phyloP scores from a whole-genome alignment of 805 yeast genomes.

The Yarrowia osloensis region DNA sequence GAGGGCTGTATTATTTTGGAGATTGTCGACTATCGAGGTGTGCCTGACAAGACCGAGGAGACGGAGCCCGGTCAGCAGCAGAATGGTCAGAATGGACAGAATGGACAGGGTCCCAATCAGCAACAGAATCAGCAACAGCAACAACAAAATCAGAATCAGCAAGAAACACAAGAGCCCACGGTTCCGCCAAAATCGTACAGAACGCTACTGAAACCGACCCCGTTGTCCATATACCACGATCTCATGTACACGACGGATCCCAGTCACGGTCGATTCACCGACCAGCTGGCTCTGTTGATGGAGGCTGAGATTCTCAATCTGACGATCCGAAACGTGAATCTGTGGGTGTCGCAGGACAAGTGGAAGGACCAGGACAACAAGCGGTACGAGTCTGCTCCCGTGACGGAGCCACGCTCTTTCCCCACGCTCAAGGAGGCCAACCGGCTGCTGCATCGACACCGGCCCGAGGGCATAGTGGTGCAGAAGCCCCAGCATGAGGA shows the following conservation, averaged over 20 bases:
- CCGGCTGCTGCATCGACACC: slow-evolving; percentile 35
- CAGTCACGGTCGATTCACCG: slow-evolving; percentile 66
- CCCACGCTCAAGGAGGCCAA: slow-evolving; percentile 31
- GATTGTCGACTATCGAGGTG: slow-evolving; percentile 75
- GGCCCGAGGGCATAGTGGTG: slow-evolving; percentile 43
- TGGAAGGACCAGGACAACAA: not conserved
- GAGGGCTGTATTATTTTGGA: slow-evolving; percentile 89
- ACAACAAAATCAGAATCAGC: not conserved
- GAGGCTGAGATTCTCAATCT: slow-evolving; percentile 84
- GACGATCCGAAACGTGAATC: slow-evolving; percentile 74
- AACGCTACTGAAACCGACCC: slow-evolving; percentile 78
- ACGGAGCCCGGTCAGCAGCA: not conserved
- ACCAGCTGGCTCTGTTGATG: slow-evolving; percentile 72
- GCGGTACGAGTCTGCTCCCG: slow-evolving; percentile 34
- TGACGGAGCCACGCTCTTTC: not conserved
- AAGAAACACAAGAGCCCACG: slow-evolving; percentile 31
- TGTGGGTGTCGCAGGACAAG: slow-evolving; percentile 56
- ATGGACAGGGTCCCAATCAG: not conserved
- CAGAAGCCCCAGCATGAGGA: slow-evolving; percentile 64
- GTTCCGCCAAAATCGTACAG: slow-evolving; percentile 71
- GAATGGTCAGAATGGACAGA: not conserved
- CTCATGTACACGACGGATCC: slow-evolving; percentile 82
- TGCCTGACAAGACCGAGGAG: slow-evolving; percentile 14
- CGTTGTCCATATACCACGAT: slow-evolving; percentile 79
- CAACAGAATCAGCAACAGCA: not conserved